phyloP scores from a whole-genome alignment of 106 monocot species.

The Triglochin maritima region DNA sequence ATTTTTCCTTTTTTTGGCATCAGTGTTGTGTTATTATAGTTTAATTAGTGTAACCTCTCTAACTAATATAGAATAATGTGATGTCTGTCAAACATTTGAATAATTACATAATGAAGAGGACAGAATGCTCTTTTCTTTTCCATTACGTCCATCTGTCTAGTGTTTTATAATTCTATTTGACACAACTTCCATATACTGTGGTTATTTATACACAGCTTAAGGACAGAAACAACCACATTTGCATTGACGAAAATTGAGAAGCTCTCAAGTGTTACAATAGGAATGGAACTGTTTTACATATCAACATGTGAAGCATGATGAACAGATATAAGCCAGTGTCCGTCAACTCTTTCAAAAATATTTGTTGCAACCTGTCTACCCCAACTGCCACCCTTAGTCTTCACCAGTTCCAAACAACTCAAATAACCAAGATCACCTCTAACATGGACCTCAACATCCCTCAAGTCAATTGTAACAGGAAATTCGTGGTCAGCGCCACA shows the following conservation, averaged over 20 bases:
- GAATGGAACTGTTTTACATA: conserved; percentile 7
- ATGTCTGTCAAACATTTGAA: too few species aligned
- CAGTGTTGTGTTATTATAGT: background rate
- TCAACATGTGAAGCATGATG: conserved; percentile 95
- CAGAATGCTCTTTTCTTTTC: too few species aligned
- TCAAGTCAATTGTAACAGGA: conserved; percentile 78
- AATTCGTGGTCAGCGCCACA: conserved; percentile 79
- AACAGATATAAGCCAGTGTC: conserved; percentile 67
- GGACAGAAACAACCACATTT: background rate
- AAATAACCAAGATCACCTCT: conserved; percentile 73
- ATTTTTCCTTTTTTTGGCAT: background rate
- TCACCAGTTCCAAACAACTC: conserved; percentile 85
- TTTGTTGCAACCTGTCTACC: conserved; percentile 91
- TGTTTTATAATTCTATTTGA: too few species aligned
- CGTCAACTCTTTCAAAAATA: conserved; percentile 79
- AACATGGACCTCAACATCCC: conserved; percentile 62
- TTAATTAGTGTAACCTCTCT: too few species aligned
- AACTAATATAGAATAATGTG: too few species aligned
- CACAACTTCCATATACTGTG: too few species aligned
- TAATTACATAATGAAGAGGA: too few species aligned
- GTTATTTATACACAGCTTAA: background rate
- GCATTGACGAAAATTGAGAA: too few species aligned
- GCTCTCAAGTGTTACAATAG: background rate
- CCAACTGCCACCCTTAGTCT: conserved; percentile 80
- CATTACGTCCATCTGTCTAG: too few species aligned